Base-by-base conservation (phyloP, 257 asterid species). In the Schizonepeta tenuifolia region DNA sequence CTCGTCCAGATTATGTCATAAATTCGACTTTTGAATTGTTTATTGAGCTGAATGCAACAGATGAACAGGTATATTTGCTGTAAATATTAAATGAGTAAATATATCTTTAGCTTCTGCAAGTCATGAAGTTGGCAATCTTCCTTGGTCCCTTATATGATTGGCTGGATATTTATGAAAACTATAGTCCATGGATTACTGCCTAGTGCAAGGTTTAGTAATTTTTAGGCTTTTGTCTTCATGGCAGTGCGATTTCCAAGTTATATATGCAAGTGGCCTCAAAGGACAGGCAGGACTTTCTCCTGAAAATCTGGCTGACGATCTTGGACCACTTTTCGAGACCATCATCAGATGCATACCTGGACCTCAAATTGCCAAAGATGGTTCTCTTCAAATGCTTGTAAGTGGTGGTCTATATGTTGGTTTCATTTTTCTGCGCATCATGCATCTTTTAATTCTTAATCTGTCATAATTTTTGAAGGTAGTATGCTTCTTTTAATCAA, bases 191-290 rank as follows among this genome's bases (percentile, higher is more conserved):
- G 11, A 55, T 40, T 17, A 50, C 47, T 71, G 20, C 20, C 46
- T 13, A 43, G 56, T 36, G 44, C 65, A 31, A 73, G n/a, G 4
- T 17, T 66, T 50, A 12, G 47, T 69, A 38, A 40, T n/a, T n/a
- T 54, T 50, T 46, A 40, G 24, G 31, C 17, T 66, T 63, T 71
- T 59, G 68, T 74, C 56, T 65, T 47, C 49, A 17, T 84, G 82
- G 81, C 92, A 95, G 99, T 95, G 99, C 85, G 99, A 95, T 87
- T 95, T 95, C 79, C 98, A 95, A 88, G 97, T 87, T 75, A 88
- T 95, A 72, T 95, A 92, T 67, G 98, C 99, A 6, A 92, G 99
- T 70, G 99, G 99, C 78, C 84, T 95, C 86, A 90, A 87, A 73
- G 99, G 98, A 78, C 84, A 80, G 83, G 96, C 99, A 26, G 99